Conservation (phyloP, 2,329 filamentous ascomycete species). For the Arthrobotrys conoides region DNA sequence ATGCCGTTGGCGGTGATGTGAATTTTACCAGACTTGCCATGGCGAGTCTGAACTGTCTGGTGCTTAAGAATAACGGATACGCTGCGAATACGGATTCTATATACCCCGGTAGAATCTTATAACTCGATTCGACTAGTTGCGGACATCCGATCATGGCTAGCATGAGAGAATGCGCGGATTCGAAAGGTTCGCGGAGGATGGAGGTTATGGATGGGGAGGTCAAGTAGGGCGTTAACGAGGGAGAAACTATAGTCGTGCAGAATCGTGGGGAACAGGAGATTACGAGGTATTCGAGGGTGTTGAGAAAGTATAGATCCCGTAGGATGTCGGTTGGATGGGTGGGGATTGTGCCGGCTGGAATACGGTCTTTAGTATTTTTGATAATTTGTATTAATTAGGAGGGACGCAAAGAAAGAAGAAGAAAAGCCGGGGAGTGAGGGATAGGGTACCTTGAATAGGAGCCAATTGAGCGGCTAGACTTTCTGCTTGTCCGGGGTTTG, state of each 20-base stretch:
- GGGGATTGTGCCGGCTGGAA: conserved; percentile 72
- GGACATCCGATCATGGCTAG: conserved; percentile 85
- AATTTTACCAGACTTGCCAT: conserved; percentile 88
- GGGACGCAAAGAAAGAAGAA: conserved; percentile 68
- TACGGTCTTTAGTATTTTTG: conserved; percentile 60
- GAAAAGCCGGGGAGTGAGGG: conserved; percentile 5
- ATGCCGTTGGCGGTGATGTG: conserved; percentile 81
- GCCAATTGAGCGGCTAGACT: conserved; percentile 73
- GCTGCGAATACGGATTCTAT: conserved; percentile 83
- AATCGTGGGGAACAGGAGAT: conserved; percentile 76
- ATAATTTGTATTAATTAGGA: conserved; percentile 1
- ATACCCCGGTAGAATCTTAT: conserved; percentile 83
- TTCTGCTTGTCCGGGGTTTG: conserved; percentile 77
- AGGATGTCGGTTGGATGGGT: conserved; percentile 77
- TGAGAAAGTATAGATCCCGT: conserved; percentile 89
- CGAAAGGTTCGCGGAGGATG: conserved; percentile 80
- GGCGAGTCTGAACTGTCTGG: conserved; percentile 88
- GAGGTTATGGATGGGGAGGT: conserved; percentile 71
- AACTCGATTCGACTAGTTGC: conserved; percentile 79
- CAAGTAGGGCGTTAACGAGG: conserved; percentile 82
- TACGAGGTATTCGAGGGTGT: conserved; percentile 86
- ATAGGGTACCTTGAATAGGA: conserved; percentile 46
- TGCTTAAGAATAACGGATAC: conserved; percentile 83
- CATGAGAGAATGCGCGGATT: conserved; percentile 86
- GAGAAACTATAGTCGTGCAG: conserved; percentile 80